Base-by-base conservation (phyloP, 2,329 filamentous ascomycete genomes). In the Chaetomium strumarium region DNA sequence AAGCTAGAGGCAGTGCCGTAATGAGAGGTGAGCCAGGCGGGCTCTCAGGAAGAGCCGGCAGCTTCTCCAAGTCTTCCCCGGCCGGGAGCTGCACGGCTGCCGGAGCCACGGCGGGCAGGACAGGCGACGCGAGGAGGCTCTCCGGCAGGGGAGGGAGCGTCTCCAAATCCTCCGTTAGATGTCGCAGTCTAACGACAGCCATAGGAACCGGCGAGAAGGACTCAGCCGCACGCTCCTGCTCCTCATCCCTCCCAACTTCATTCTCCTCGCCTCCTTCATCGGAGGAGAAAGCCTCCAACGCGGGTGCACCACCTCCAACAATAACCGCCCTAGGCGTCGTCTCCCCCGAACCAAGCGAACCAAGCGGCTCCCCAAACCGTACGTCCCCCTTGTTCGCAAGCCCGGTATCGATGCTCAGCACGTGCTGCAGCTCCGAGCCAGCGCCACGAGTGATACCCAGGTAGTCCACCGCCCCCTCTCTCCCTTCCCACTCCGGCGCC, bases 391-490 rank as follows among this genome's bases (percentile, higher is more conserved):
- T 14, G 14, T 13, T n/a, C 7, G 34, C 46, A 20, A 24, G n/a
- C 10, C 49, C 44, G 14, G 58, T 53, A 52, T 61, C 60, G 37
- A 62, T 52, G 8, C 52, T 55, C 44, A 60, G 34, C 38, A 39
- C 48, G n/a, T 44, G 24, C 42, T 47, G 17, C 29, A 51, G 8
- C 39, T 20, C 49, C 11, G 16, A 49, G 30, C 33, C 42, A 36
- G n/a, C 34, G 13, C 17, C n/a, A 10, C 33, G 14, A 3, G 6
- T 19, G 6, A 38, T 24, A 16, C 16, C n/a, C 13, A 49, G 31
- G 53, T 59, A 56, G 19, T 63, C 61, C 14, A 65, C 61, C 44
- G 67, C 66, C 30, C 66, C 62, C 40, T 65, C 61, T 30, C 60
- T 53, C 11, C 59, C 53, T n/a, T 64, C 58, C 20, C 62, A 61